Evolutionary conservation across 2,329 filamentous ascomycete genomes (phyloP).

Genomic region (Colletotrichum euphorbiae): DNA sequence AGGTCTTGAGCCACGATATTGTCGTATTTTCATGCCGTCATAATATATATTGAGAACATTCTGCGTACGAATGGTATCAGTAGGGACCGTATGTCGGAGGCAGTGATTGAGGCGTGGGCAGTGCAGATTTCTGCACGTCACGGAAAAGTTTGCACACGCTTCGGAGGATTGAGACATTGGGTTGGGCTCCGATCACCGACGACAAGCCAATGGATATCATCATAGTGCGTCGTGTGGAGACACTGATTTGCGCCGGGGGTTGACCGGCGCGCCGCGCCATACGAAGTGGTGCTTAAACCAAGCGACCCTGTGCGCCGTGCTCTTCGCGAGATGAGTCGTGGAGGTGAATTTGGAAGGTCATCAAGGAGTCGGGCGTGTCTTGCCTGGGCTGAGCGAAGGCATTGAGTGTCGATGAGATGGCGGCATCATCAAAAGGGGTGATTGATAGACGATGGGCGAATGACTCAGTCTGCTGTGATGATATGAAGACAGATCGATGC

Average conservation of each 20-base stretch:
- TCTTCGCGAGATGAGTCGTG: not conserved
- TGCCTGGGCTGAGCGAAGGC: slow-evolving; percentile 15
- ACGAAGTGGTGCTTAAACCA: slow-evolving; percentile 20
- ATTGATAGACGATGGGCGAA: not conserved
- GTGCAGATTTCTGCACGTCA: slow-evolving; percentile 18
- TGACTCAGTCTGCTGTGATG: slow-evolving; percentile 27
- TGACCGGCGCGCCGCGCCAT: slow-evolving; percentile 30
- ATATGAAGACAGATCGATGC: slow-evolving; percentile 7
- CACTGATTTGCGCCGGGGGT: slow-evolving; percentile 38
- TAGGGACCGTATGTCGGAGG: not conserved
- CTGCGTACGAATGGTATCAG: not conserved
- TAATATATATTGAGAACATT: not conserved
- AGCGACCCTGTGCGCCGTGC: slow-evolving; percentile 19
- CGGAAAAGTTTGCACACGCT: slow-evolving; percentile 34
- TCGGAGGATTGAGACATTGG: slow-evolving; percentile 34
- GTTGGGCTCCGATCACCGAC: slow-evolving; percentile 32
- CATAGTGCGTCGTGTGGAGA: slow-evolving; percentile 23
- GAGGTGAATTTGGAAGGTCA: not conserved
- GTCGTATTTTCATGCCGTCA: not conserved
- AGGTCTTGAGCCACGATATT: too few species aligned
- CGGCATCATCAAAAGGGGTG: not conserved
- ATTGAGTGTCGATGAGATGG: not conserved
- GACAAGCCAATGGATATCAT: not conserved
- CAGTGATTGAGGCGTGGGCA: not conserved
- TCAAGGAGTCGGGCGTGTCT: slow-evolving; percentile 22